A percentile compares a stretch with the other conserved stretches of the same genome.
phyloP scores from a whole-genome alignment of 352 stramenopile species.

The Pythium graminicola region DNA sequence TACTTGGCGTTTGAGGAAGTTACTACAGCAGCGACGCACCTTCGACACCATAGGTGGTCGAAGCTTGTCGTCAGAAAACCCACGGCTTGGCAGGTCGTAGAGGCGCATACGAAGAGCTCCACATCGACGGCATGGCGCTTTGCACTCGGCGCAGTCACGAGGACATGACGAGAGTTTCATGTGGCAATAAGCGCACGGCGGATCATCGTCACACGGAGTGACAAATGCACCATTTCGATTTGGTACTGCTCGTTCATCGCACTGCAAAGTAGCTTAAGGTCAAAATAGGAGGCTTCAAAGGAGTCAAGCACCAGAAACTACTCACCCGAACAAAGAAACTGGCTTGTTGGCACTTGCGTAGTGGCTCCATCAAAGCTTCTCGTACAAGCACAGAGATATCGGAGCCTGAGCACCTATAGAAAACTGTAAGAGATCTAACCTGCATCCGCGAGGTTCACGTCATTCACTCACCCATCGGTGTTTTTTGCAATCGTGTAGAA shows the following conservation, averaged over 20 bases:
- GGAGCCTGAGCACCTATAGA: conserved; percentile 82
- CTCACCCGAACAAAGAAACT: conserved; percentile 83
- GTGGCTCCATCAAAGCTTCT: conserved; percentile 96
- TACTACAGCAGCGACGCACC: conserved; percentile 29
- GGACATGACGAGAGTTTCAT: conserved; percentile 83
- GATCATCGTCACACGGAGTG: conserved; percentile 80
- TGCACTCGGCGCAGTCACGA: conserved; percentile 59
- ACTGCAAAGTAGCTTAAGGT: conserved; percentile 31
- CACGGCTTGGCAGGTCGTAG: conserved; percentile 75
- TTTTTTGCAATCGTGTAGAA: conserved; percentile 91
- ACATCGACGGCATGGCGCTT: conserved; percentile 59
- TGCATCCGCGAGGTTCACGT: not conserved
- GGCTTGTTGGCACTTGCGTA: conserved; percentile 96
- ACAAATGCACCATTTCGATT: conserved; percentile 57
- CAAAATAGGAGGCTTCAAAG: not conserved
- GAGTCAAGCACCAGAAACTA: not conserved
- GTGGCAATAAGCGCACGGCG: conserved; percentile 81
- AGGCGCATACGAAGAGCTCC: conserved; percentile 77
- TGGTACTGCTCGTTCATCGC: conserved; percentile 64
- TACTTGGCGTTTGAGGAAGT: not conserved
- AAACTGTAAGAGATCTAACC: not conserved
- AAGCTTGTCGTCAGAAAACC: conserved; percentile 80
- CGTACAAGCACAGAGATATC: conserved; percentile 97
- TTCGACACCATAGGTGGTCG: conserved; percentile 82
- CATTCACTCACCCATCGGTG: conserved; percentile 83